Base-by-base conservation (phyloP, 2,329 filamentous ascomycete genomes). In the Dactylellina cionopaga region DNA sequence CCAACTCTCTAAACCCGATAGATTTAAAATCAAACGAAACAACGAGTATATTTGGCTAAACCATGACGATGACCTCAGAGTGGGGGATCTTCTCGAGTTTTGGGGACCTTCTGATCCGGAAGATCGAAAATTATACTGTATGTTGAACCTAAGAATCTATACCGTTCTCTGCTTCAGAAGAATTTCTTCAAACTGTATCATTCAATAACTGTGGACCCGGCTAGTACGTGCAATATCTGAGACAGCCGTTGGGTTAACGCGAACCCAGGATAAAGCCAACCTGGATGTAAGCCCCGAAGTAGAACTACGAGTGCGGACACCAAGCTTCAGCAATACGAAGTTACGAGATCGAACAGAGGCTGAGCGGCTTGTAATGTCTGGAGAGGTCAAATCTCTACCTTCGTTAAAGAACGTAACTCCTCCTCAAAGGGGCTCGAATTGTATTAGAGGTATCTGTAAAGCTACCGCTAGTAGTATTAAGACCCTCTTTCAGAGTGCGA, bases 11-110 rank as follows among this genome's bases (percentile, higher is more conserved):
- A 15, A 35, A 35, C 5, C n/a, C 9, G 17, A 49, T 25, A 70
- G 65, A 6, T 70, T 70, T 22, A 63, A 49, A 35, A 33, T 70
- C 2, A 63, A 24, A 22, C 47, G 65, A n/a, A 35, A 17, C 11
- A 25, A 25, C 13, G 11, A 24, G 6, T 63, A 70, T 22, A 22
- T 62, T 0, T 10, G 31, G 13, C 10, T 62, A 5, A 9, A 39
- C 9, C 10, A 56, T 5, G 41, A 51, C 3, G 56, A 43, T 10
- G 56, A 47, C 11, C 27, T 70, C 5, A 55, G 10, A 6, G 43
- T 41, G n/a, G 56, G 56, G 2, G 65, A 70, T 22, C 29, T 63
- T 9, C 49, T 70, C 5, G 65, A 63, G 29, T 70, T 70, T 25
- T 70, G 65, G 65, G 56, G 65, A 1, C 65, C 65, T 43, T 63